These are phyloP conservation scores for Atkinsonella hypoxylon DNA, from an alignment of 2,329 filamentous ascomycete species.

Conservation along the genomic window DNA sequence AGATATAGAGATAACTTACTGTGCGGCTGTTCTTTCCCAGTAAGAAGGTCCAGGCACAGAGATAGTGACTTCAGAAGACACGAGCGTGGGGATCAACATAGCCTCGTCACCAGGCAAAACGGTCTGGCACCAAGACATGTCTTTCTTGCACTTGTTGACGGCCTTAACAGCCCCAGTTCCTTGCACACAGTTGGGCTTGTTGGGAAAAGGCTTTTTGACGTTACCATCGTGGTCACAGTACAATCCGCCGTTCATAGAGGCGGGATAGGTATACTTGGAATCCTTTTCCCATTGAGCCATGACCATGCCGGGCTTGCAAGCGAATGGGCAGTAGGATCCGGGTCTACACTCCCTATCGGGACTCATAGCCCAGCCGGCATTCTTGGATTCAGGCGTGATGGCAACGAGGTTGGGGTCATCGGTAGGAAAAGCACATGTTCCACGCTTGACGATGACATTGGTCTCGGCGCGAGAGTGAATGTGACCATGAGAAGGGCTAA, in stretches of 20 bases:
- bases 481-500: slow-evolving; percentile 17
- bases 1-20: slow-evolving; percentile 38
- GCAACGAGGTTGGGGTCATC: slow-evolving; percentile 52
- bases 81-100: slow-evolving; percentile 70
- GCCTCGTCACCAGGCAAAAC: slow-evolving; percentile 68
- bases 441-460: slow-evolving; percentile 35
- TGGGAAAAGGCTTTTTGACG: slow-evolving; percentile 56
- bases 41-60: slow-evolving; percentile 60
- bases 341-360: slow-evolving; percentile 58
- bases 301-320: slow-evolving; percentile 63
- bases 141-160: slow-evolving; percentile 50
- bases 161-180: slow-evolving; percentile 54
- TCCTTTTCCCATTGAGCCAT: slow-evolving; percentile 68
- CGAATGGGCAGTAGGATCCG: slow-evolving; percentile 63
- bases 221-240: slow-evolving; percentile 57
- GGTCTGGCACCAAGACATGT: slow-evolving; percentile 67
- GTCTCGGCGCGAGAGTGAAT: slow-evolving; percentile 10
- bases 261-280: slow-evolving; percentile 56
- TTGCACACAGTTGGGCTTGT: slow-evolving; percentile 56
- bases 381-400: slow-evolving; percentile 50
- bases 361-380: slow-evolving; percentile 71
- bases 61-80: slow-evolving; percentile 42
- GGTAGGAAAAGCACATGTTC: slow-evolving; percentile 51
- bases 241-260: slow-evolving; percentile 66
- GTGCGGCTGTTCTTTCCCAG: slow-evolving; percentile 61